Base-by-base conservation (phyloP, 352 stramenopile species). In the Phytophthora europaea region DNA sequence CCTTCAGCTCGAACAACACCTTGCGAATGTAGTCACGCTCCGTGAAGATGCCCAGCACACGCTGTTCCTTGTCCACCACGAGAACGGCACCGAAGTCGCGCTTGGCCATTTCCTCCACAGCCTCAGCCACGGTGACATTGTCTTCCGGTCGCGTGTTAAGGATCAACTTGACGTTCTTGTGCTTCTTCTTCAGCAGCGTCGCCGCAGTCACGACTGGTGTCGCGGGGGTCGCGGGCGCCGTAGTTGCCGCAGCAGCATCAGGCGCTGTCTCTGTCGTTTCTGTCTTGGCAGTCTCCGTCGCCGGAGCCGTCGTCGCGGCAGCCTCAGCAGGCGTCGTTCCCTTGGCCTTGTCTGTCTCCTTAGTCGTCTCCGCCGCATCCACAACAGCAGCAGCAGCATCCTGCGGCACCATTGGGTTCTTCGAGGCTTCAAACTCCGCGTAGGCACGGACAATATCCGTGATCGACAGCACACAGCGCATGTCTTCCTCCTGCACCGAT, bases 11-110 rank as follows among this genome's bases (percentile, higher is more conserved):
- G 52, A 91, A 89, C 38, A 94, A 55, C 43, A 94, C 87, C 60
- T 94, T 94, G 48, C 84, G 83, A 66, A 96, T 70, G 76, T 96
- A 96, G 70, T 96, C 89, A 16, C 88, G 87, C 72, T 96, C 89
- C 10, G 87, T 96, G 67, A 96, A 96, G 59, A 96, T 96, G 18
- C 89, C 89, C 16, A 91, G 70, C 34, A 96, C 87, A 45, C 83
- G 85, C 72, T 94, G 87, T 20, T 94, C 88, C 70, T 96, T 93
- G 75, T 96, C 89, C 9, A 96, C 88, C 8, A 96, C 73, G 13
- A 96, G 67, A 50, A 96, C 89, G 0, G 89, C 80, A n/a, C 89
- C 89, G 73, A 96, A 96, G 69, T 96, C 83, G 65, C 91, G 81
- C 18, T 81, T 84, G 18, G 84, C 77, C 89, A 96, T 96, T 26